These are phyloP conservation scores for Papiliotrema nemorosa DNA, from an alignment of 1,284 basidiomycete genomes.

Conservation along the genomic window DNA sequence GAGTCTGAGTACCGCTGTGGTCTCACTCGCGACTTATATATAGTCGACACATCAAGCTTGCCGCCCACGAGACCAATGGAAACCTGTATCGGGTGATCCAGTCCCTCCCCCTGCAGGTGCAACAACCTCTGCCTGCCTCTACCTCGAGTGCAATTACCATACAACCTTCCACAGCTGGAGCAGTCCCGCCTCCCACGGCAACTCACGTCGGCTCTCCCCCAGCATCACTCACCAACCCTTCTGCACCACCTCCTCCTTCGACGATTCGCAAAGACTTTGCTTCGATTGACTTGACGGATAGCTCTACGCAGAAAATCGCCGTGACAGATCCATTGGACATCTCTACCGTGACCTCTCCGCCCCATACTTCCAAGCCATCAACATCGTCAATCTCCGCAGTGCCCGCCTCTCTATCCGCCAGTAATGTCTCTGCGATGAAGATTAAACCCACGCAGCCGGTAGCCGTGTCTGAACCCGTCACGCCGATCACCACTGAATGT, in stretches of 20 bases:
- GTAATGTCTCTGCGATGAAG: constrained; percentile 15
- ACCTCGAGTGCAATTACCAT: constrained; percentile 5
- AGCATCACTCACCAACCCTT: constrained; percentile 3
- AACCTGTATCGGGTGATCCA: constrained; percentile 82
- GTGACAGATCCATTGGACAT: constrained; percentile 31
- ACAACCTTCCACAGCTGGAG: constrained; percentile 12
- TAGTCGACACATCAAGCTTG: constrained; percentile 74
- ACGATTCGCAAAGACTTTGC: constrained; percentile 29
- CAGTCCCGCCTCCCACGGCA: constrained; percentile 23
- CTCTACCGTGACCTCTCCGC: background rate
- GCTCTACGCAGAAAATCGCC: background rate
- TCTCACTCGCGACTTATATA: background rate
- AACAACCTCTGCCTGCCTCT: constrained; percentile 33
- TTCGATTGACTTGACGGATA: constrained; percentile 11
- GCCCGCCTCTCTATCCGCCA: constrained; percentile 8
- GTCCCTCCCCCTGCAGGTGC: constrained; percentile 65
- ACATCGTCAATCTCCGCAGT: background rate
- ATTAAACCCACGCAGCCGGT: constrained; percentile 25
- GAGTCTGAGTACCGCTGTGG: constrained; percentile 4
- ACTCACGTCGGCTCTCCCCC: constrained; percentile 29
- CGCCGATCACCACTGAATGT: constrained; percentile 37
- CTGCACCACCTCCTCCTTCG: constrained; percentile 10
- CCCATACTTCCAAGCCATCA: background rate
- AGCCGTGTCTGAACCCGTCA: constrained; percentile 49
- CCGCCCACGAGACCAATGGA: constrained; percentile 82